Base-by-base conservation (phyloP, 768 basidiomycete genomes). In the Dentipellis sp. region DNA sequence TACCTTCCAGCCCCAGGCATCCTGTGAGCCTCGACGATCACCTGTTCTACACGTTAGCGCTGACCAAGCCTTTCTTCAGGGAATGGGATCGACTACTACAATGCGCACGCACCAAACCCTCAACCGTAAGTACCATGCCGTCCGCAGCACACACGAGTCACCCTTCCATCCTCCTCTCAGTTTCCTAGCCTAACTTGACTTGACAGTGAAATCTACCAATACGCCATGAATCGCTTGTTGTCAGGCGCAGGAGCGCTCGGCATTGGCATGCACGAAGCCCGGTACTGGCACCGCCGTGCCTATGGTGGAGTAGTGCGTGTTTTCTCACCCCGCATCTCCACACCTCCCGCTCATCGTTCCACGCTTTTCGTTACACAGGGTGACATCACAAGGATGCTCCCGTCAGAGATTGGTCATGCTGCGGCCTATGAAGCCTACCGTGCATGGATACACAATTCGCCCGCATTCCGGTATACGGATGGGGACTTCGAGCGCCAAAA, bases 351-450 rank as follows among this genome's bases (percentile, higher is more conserved):
- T 53, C 23, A 54, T 47, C 51, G 54, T 55, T 23, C 50, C 19
- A 45, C 16, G n/a, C n/a, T 35, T 23, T 17, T 36, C 47, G 10
- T 14, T 34, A 50, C 22, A 11, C 59, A 86, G 83, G 75, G 78
- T 39, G 79, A 80, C 56, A 66, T 83, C 16, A 68, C 67, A 52
- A 66, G 69, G 45, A 72, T 88, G 69, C 67, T 73, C 6, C 82
- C 86, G 0, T 63, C 69, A 16, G 84, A 88, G 56, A 76, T 91
- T 16, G 88, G 88, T 0, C 79, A 84, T 61, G 88, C 88, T 4
- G 87, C 87, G 10, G 87, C 84, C 2, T 89, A 87, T 64, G 86
- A 89, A 67, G 86, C 86, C 0, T 83, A 84, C 66, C 76, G 86
- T 14, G 77, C 77, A 23, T 84, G 83, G 81, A 79, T 80, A 52